Conservation (phyloP, 495 filamentous ascomycete genomes). For the Xylaria scruposa region DNA sequence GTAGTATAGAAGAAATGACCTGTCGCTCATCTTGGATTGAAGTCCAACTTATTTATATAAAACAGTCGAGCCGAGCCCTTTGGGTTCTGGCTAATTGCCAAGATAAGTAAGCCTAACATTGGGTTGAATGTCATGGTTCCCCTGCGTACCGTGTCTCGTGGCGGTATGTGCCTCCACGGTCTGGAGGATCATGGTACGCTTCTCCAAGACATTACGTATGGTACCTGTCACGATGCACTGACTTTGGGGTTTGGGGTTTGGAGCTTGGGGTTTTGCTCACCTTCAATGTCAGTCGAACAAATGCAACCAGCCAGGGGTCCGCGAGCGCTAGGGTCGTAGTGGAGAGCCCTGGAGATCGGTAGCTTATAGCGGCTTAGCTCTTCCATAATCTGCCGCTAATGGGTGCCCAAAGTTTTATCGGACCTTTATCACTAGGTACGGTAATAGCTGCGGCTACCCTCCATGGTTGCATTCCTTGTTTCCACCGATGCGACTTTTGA, state of each 20-base stretch:
- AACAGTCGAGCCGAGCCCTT: background rate
- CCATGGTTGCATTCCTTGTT: conserved; percentile 10
- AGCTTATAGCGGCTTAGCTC: conserved; percentile 5
- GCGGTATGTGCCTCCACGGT: background rate
- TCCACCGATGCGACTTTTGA: conserved; percentile 10
- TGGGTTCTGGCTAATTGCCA: conserved; percentile 8
- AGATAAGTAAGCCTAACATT: background rate
- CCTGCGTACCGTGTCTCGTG: background rate
- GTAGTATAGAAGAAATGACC: background rate
- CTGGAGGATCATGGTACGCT: background rate
- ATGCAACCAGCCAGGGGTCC: background rate
- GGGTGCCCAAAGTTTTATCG: background rate
- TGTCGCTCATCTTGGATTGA: background rate
- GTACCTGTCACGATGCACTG: background rate
- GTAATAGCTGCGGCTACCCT: background rate
- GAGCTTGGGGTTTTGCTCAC: background rate
- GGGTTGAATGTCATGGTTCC: background rate
- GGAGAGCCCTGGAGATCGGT: background rate
- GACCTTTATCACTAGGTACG: conserved; percentile 7
- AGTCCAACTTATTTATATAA: conserved; percentile 15
- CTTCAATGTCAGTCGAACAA: background rate
- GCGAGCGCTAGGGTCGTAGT: background rate
- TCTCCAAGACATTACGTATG: conserved; percentile 3
- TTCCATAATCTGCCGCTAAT: background rate
- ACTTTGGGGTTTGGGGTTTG: background rate